Evolutionary conservation across 2,329 filamentous ascomycete species (phyloP), one percentile per base, ranked within the genome.

Genomic region (Didymella exigua): DNA sequence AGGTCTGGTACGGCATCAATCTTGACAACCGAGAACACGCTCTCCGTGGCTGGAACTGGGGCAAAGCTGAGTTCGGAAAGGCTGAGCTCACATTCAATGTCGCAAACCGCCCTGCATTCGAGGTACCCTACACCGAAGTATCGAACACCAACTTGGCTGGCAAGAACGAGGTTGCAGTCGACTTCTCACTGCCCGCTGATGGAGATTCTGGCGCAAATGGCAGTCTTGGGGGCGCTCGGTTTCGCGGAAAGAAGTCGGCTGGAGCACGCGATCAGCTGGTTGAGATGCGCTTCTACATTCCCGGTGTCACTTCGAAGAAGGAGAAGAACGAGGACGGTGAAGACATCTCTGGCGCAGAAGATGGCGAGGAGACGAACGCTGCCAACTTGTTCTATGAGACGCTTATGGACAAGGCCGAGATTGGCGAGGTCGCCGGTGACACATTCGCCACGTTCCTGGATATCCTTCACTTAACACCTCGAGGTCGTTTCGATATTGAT

Each of bases 401-500:
- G 0, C 83, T 99, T 27, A 96, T 98, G 79, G 93, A 97, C 73
- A 98, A 98, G 83, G 95, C 95, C 26, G 93, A 99, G 79, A 99
- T 99, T 79, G 96, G 95, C 63, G 95, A 99, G 75, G 95, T 96
- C 60, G 95, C 95, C n/a, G 95, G 95, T 63, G 95, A 98, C 78
- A 97, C 95, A 26, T 96, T 95, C 76, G 95, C 95, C 62, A 97
- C 93, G 31, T 99, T 99, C 82, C 81, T 96, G 72, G 95, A 99
- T 76, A 90, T 98, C 58, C 82, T 99, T 48, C 96, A 99, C 80
- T 89, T 99, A 71, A 99, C 95, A 11, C 95, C 95, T 61, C 93
- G 95, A 89, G 96, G 95, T 75, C 93, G 95, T 65, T 99, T 99
- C 83, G 95, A 98, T 76, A 96, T 99, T 79, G 95, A 99, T 76